A percentile compares a stretch with the other conserved stretches of the same genome.
Evolutionary conservation across 2,329 filamentous ascomycete species (phyloP).

Genomic region (Alternaria hordeiaustralica): DNA sequence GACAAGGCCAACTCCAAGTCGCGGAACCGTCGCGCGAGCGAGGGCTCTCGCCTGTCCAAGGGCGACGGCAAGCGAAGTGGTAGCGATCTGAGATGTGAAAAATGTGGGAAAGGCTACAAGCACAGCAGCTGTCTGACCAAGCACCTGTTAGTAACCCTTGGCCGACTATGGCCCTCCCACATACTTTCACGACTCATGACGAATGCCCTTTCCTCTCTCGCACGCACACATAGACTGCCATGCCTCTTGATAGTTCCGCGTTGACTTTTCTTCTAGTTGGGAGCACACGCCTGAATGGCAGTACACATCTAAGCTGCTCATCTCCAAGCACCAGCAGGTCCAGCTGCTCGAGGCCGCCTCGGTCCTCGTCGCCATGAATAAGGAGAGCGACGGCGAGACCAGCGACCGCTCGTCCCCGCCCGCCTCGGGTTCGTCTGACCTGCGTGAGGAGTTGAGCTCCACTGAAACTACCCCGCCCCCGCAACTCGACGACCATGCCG

Average conservation of each 20-base stretch:
- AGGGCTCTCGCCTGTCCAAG: slow-evolving; percentile 82
- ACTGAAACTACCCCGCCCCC: slow-evolving; percentile 93
- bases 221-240: slow-evolving; percentile 15
- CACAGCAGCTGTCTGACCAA: slow-evolving; percentile 99
- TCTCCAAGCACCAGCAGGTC: slow-evolving; percentile 99
- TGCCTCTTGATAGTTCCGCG: slow-evolving; percentile 28
- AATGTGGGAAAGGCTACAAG: slow-evolving; percentile 99
- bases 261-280: slow-evolving; percentile 72
- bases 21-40: slow-evolving; percentile 73
- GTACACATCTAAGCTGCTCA: slow-evolving; percentile 93
- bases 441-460: slow-evolving; percentile 79
- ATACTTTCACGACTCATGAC: slow-evolving; percentile 50
- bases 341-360: slow-evolving; percentile 95
- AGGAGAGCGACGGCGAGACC: slow-evolving; percentile 64
- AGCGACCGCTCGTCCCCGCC: slow-evolving; percentile 86
- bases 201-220: slow-evolving; percentile 44
- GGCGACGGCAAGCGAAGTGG: slow-evolving; percentile 80
- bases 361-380: slow-evolving; percentile 91
- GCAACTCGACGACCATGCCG: slow-evolving; percentile 68
- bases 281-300: slow-evolving; percentile 99
- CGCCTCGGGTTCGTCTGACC: slow-evolving; percentile 79
- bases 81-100: slow-evolving; percentile 91
- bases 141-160: slow-evolving; percentile 92
- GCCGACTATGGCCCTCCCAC: slow-evolving; percentile 49
- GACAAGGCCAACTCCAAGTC: slow-evolving; percentile 58